phyloP scores from a whole-genome alignment of 129 eudicot genomes.

The Heracleum sosnowskyi region DNA sequence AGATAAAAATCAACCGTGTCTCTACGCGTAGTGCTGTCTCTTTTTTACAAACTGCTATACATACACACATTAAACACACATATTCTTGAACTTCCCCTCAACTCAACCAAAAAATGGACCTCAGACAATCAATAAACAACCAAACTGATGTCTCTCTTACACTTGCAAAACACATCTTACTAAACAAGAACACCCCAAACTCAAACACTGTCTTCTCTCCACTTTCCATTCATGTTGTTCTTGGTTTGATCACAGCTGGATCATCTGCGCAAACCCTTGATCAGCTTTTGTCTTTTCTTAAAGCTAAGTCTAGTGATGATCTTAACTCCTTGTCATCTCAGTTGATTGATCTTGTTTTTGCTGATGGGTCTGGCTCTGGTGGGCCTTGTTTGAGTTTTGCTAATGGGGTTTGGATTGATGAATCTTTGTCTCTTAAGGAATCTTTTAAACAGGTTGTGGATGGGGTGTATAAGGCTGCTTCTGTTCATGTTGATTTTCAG shows the following conservation, averaged over 20 bases:
- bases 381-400: slow-evolving; percentile 62
- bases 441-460: slow-evolving; percentile 45
- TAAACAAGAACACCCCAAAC: slow-evolving; percentile 19
- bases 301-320: slow-evolving; percentile 34
- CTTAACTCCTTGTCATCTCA: slow-evolving; percentile 46
- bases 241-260: slow-evolving; percentile 54
- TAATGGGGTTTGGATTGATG: slow-evolving; percentile 70
- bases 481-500: slow-evolving; percentile 54
- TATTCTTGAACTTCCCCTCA: not conserved
- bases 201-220: slow-evolving; percentile 69
- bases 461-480: slow-evolving; percentile 47
- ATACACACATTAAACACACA: not conserved
- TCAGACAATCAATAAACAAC: slow-evolving; percentile 34
- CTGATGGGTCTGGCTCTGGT: slow-evolving; percentile 51
- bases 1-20: not conserved
- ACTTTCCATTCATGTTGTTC: slow-evolving; percentile 53
- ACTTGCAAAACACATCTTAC: slow-evolving; percentile 40
- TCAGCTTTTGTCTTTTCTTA: slow-evolving; percentile 53
- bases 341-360: slow-evolving; percentile 38
- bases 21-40: not conserved
- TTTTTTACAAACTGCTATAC: not conserved
- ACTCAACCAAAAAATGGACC: slow-evolving; percentile 28
- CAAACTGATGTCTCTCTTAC: slow-evolving; percentile 57
- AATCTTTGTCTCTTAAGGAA: slow-evolving; percentile 40
- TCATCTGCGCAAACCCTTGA: slow-evolving; percentile 48